A percentile compares a stretch with the other conserved stretches of the same genome.
Conservation (phyloP, 2,329 filamentous ascomycete species). For the Zasmidium cellare region DNA sequence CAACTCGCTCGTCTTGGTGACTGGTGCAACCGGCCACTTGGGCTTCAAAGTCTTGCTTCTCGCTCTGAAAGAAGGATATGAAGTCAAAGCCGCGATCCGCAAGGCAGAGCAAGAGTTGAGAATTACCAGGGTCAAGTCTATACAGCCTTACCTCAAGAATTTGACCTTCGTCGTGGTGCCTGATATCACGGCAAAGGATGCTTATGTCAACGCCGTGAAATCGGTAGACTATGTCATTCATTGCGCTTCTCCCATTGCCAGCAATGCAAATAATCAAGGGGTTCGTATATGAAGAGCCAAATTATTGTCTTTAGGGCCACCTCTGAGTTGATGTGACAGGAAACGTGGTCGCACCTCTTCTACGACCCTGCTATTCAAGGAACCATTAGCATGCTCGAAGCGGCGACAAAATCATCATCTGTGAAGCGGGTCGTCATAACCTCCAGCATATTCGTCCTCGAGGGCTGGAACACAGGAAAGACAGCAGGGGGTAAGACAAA, state of each 20-base stretch:
- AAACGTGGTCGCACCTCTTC: neutral
- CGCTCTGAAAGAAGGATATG: conserved; percentile 21
- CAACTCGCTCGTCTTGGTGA: neutral
- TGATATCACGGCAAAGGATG: conserved; percentile 30
- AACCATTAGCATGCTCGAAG: neutral
- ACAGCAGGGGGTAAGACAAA: neutral
- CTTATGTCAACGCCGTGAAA: conserved; percentile 36
- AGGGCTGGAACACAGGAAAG: neutral
- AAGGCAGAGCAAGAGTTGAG: conserved; percentile 13
- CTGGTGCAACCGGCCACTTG: conserved; percentile 31
- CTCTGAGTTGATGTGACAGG: too few relatives aligned
- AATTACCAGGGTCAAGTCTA: neutral
- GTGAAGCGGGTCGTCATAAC: neutral
- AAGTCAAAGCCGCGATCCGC: conserved; percentile 21
- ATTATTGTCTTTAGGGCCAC: too few relatives aligned
- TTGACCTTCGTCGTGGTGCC: conserved; percentile 37
- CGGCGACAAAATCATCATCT: neutral
- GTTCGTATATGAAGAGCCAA: neutral
- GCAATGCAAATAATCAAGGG: neutral
- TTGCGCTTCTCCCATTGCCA: conserved; percentile 26
- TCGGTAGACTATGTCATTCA: conserved; percentile 33
- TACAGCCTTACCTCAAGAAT: conserved; percentile 11
- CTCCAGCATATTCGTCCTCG: neutral
- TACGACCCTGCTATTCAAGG: neutral
- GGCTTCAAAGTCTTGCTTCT: conserved; percentile 28